Percentiles rank a stretch among this genome's conserved stretches.
These are phyloP conservation scores for Alternaria triticimaculans DNA, from an alignment of 2,329 filamentous ascomycete species.

Conservation along the genomic window DNA sequence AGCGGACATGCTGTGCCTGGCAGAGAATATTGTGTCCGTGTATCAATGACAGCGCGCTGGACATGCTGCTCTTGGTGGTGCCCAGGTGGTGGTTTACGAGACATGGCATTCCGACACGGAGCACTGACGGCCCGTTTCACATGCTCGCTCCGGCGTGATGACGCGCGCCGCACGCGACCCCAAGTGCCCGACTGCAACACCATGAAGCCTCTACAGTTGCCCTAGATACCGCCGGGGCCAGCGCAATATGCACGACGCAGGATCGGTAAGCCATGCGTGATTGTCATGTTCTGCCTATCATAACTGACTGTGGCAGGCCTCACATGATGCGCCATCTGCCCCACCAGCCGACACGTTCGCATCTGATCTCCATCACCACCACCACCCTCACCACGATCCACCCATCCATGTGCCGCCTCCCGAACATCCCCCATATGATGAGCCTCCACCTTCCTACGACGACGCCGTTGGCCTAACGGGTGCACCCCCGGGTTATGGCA, in stretches of 20 bases:
- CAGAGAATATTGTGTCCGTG: constrained; percentile 22
- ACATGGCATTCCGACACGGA: constrained; percentile 27
- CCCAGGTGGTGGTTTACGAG: constrained; percentile 4
- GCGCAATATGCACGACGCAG: constrained; percentile 20
- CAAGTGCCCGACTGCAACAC: constrained; percentile 5
- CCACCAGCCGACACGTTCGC: constrained; percentile 7
- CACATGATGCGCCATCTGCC: constrained; percentile 14
- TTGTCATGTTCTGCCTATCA: background rate
- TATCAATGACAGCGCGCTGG: constrained; percentile 22
- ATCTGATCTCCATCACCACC: background rate
- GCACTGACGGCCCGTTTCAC: constrained; percentile 21
- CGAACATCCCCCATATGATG: constrained; percentile 21
- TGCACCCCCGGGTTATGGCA: constrained; percentile 41
- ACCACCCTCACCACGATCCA: constrained; percentile 19
- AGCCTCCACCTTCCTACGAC: constrained; percentile 45
- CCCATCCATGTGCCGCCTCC: background rate
- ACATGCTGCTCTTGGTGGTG: constrained; percentile 36
- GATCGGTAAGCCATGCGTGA: background rate
- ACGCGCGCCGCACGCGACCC: constrained; percentile 21
- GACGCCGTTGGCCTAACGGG: constrained; percentile 34
- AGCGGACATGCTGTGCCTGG: constrained; percentile 47
- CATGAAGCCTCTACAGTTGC: constrained; percentile 6
- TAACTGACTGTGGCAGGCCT: constrained; percentile 3
- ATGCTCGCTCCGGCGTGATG: constrained; percentile 14
- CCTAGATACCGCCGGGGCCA: background rate